Base-by-base conservation (phyloP, 2,329 filamentous ascomycete genomes). In the Fusarium sambucinum region DNA sequence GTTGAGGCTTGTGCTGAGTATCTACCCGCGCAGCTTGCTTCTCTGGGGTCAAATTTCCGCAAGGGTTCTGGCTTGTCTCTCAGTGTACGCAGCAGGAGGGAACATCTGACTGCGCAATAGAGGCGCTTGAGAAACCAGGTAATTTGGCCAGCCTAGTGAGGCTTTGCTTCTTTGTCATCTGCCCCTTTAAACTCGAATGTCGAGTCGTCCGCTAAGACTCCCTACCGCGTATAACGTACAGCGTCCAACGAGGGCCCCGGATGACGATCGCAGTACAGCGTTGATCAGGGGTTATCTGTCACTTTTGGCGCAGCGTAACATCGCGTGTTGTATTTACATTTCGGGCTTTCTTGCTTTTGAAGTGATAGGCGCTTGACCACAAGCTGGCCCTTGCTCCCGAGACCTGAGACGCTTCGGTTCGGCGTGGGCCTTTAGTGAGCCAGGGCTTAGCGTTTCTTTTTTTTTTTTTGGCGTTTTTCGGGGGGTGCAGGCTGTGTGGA, bases 381-480 rank as follows among this genome's bases (percentile, higher is more conserved):
- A 59, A 19, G 38, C 23, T 55, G 58, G 47, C 50, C 57, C 58
- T 59, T 59, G 68, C 68, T 73, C 58, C 70, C 70, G 71, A 73
- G 50, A 73, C 71, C 71, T 73, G 71, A 73, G 72, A 73, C 71
- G 71, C 56, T 44, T 68, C 70, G 68, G 69, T 61, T 52, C 70
- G 69, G 69, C 63, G 70, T 67, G 62, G 66, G 66, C 51, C 53
- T 14, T 19, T 42, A 54, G 40, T 58, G 45, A 69, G 47, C 62
- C 48, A 55, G 62, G 63, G 66, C 50, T 60, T 66, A 70, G 65
- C 51, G 66, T 62, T 57, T 51, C 48, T 65, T 50, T 69, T 69
- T 69, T 42, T 55, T 61, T 69, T 65, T 69, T 69, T 6, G 25
- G 45, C 35, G 42, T 61, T 69, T 65, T 69, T 69, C 9, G 25